Conservation (phyloP, 2,329 filamentous ascomycete genomes). For the Fusarium goolgardi region DNA sequence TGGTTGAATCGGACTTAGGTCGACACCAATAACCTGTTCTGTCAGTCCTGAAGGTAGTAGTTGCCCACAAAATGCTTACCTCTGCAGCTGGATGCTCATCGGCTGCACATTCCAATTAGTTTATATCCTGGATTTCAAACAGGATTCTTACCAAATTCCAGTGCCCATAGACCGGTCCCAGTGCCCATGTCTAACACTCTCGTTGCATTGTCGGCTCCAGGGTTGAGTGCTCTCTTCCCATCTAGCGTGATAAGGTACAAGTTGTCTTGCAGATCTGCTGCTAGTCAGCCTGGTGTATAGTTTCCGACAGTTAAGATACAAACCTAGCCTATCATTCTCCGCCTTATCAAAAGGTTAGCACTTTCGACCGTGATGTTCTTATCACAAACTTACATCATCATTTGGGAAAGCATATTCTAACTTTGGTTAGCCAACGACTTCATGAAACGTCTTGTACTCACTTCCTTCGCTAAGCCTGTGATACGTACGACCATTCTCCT, state of each 20-base stretch:
- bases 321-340: constrained; percentile 27
- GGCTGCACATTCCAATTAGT: neutral
- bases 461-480: constrained; percentile 32
- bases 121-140: accelerated
- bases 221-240: constrained; percentile 27
- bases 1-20: constrained; percentile 26
- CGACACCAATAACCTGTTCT: constrained; percentile 24
- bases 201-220: constrained; percentile 17
- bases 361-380: accelerated
- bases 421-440: accelerated
- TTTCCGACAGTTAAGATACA: accelerated
- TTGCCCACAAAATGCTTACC: neutral
- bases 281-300: accelerated
- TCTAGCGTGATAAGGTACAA: constrained; percentile 21
- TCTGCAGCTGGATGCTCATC: constrained; percentile 26
- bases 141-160: constrained; percentile 4
- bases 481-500: constrained; percentile 33
- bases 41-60: neutral
- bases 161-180: constrained; percentile 29
- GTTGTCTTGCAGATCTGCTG: constrained; percentile 18
- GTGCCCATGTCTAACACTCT: constrained; percentile 30
- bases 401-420: constrained; percentile 32
- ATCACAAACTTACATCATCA: constrained; percentile 22
- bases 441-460: accelerated
- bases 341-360: neutral